A percentile compares a stretch with the other conserved stretches of the same genome.
Conservation (phyloP, 495 filamentous ascomycete genomes). For the Platismatia glauca region DNA sequence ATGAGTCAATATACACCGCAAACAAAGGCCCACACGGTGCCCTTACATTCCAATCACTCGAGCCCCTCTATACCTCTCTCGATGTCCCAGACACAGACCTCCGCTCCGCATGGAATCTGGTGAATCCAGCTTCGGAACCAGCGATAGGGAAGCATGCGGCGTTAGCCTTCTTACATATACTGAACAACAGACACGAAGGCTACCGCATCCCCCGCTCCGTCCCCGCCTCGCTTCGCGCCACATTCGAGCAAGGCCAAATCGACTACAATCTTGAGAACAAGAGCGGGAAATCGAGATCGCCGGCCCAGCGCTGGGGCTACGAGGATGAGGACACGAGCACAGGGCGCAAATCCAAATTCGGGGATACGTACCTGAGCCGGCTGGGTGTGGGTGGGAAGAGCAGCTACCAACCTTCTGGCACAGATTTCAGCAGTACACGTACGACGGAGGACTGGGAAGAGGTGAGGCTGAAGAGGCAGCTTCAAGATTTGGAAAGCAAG, state of each 20-base stretch:
- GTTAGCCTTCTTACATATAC: conserved; percentile 89
- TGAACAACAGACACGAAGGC: conserved; percentile 90
- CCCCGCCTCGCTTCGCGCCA: conserved; percentile 77
- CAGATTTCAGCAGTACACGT: conserved; percentile 73
- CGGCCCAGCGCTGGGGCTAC: conserved; percentile 54
- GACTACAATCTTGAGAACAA: conserved; percentile 84
- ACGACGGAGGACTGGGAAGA: conserved; percentile 91
- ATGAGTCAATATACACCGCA: conserved; percentile 90
- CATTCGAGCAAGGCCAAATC: conserved; percentile 88
- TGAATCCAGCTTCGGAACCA: conserved; percentile 72
- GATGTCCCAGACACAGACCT: conserved; percentile 95
- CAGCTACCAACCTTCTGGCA: conserved; percentile 57
- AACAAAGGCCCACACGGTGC: conserved; percentile 79
- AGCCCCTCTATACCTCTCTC: conserved; percentile 78
- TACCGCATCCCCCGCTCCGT: conserved; percentile 91
- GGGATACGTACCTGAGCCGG: conserved; percentile 88
- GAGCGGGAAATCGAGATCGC: conserved; percentile 17
- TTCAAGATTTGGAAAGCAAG: conserved; percentile 77
- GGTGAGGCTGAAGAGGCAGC: conserved; percentile 84
- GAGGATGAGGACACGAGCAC: conserved; percentile 65
- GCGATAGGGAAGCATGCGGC: conserved; percentile 90
- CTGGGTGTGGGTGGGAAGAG: conserved; percentile 76
- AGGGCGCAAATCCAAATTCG: conserved; percentile 91
- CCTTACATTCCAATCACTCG: conserved; percentile 68
- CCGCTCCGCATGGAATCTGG: conserved; percentile 89